Evolutionary conservation across 805 yeast species (phyloP), one percentile per base, ranked within the genome.

Genomic region (Cyberlindnera subsufficiens): DNA sequence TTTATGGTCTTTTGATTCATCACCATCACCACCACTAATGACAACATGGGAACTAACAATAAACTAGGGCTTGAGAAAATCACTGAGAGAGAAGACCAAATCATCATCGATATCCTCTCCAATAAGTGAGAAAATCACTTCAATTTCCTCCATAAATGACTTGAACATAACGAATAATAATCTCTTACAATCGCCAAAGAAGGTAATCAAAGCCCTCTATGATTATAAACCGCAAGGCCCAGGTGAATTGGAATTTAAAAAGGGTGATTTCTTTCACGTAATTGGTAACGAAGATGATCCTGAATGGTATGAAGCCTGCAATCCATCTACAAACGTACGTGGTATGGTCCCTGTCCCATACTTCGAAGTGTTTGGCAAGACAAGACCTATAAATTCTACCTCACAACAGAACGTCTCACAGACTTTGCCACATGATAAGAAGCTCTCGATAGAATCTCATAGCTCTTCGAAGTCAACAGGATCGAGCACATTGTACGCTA

Each of bases 231-330:
- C 96, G 1, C 90, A 82, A 53, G 82, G 85, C 13, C 80, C 86
- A 1, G 88, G 86, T 18, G 97, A 91, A 60, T 71, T 91, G 30
- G 72, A 78, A 27, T 91, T 93, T 60, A 57, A 64, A 35, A 78
- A 80, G 52, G 96, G 96, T 32, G 97, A 91, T 58, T 90, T 89
- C 59, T 87, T 90, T 65, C 88, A 87, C 58, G 95, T 93, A 3
- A 70, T 74, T 32, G 78, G 78, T 18, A 74, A 77, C 42, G 77
- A 76, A 42, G 70, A 75, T 42, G 82, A 80, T 51, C 54, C 63
- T 11, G 75, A 71, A 34, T 89, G 96, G 90, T 87, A 79, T 56
- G 89, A 87, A 56, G 97, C 95, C 2, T 78, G 81, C 40, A 89
- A 91, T 60, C 97, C 98, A 13, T 76, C 84, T 37, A 78, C 85